Base-by-base conservation (phyloP, 2,329 filamentous ascomycete species). In the Venturiaceae sp. region DNA sequence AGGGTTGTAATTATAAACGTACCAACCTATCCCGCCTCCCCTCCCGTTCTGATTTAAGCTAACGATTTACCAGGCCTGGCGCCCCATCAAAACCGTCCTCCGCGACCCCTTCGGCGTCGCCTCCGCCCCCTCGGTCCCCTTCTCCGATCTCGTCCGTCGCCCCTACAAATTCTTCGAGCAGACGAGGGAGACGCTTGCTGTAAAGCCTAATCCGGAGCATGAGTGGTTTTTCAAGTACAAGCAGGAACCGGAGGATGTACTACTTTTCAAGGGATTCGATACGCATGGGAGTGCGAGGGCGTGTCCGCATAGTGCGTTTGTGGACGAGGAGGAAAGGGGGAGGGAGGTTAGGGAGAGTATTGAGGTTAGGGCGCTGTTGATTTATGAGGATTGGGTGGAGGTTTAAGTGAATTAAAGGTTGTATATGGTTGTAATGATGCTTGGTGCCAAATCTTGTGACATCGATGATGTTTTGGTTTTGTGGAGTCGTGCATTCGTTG, bases 11-110 rank as follows among this genome's bases (percentile, higher is more conserved):
- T 60, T 44, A 55, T 58, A 28, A 60, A 60, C 23, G 58, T 58
- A 56, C 16, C n/a, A n/a, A n/a, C n/a, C n/a, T 30, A n/a, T n/a
- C n/a, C n/a, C n/a, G n/a, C n/a, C n/a, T n/a, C n/a, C 36, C 36
- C 13, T 39, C 13, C n/a, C n/a, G n/a, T n/a, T n/a, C n/a, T 19
- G 50, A 23, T n/a, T 2, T 7, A n/a, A 50, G 14, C 26, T 50
- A n/a, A 50, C 26, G 3, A 32, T 50, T 2, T n/a, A 3, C 13
- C 21, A 60, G 58, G 58, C 57, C 13, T 60, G 59, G 59, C 59
- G 59, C 23, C 59, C 59, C 19, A 60, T 60, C 59, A 60, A 60
- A 47, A 50, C 59, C 1, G 57, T 60, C 21, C 47, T 47, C 46
- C 60, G 53, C 30, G 36, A 60, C 23, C 59, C 59, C 14, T 59